Evolutionary conservation across 805 yeast genomes (phyloP).

Genomic region (Starmerella asiatica): DNA sequence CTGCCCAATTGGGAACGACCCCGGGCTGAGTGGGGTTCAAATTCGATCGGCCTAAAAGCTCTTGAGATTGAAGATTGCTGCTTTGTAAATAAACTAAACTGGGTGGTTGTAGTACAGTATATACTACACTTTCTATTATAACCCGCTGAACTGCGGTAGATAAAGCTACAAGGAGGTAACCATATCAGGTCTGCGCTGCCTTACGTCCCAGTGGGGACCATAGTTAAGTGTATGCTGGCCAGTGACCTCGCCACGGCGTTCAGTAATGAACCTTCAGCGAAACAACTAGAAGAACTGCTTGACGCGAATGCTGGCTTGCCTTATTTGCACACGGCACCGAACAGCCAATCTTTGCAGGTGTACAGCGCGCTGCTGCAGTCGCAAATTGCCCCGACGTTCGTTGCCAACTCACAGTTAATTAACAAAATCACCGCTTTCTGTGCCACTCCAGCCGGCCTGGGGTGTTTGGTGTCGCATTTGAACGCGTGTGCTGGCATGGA

Average conservation of each 20-base stretch:
- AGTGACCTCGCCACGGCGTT: not conserved
- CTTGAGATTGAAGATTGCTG: too few species aligned
- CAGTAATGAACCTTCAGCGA: not conserved
- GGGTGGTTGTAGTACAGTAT: too few species aligned
- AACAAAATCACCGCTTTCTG: constrained; percentile 1
- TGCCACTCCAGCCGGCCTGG: constrained; percentile 10
- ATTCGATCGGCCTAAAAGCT: too few species aligned
- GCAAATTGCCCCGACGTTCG: constrained; percentile 2
- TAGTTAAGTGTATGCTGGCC: too few species aligned
- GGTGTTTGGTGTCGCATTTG: constrained; percentile 10
- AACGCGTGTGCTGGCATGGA: constrained; percentile 1
- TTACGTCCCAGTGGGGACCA: too few species aligned
- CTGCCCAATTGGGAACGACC: too few species aligned
- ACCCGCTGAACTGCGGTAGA: too few species aligned
- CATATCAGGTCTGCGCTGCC: too few species aligned
- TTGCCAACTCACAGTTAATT: not conserved
- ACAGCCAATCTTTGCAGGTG: constrained; percentile 5
- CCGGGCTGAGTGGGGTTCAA: too few species aligned
- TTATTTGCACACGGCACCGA: not conserved
- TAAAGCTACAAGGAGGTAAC: too few species aligned
- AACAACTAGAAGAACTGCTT: not conserved
- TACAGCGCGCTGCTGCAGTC: constrained; percentile 8
- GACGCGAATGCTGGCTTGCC: not conserved
- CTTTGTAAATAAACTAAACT: too few species aligned
- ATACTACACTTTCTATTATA: too few species aligned